phyloP scores from a whole-genome alignment of 2,329 filamentous ascomycete genomes.

The Nectriaceae sp. region DNA sequence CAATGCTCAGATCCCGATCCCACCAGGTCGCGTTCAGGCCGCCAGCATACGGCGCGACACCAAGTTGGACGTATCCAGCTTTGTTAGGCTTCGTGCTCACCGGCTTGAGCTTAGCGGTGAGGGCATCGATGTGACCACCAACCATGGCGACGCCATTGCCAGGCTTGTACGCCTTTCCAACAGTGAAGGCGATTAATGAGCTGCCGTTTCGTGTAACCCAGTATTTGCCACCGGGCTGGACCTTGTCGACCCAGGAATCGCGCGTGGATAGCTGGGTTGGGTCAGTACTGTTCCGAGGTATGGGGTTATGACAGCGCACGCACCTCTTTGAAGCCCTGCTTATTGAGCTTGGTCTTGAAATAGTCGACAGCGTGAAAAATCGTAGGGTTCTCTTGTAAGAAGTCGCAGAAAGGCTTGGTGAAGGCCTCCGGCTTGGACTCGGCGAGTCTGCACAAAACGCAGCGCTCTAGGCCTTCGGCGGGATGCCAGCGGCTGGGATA shows the following conservation, averaged over 20 bases:
- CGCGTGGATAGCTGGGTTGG: constrained; percentile 69
- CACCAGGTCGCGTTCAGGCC: constrained; percentile 90
- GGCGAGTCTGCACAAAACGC: constrained; percentile 40
- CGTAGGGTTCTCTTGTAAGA: constrained; percentile 87
- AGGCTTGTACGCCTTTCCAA: constrained; percentile 77
- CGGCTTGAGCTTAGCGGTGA: constrained; percentile 90
- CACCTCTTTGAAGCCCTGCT: constrained; percentile 73
- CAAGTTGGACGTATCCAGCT: constrained; percentile 85
- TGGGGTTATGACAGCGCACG: constrained; percentile 16
- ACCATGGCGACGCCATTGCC: constrained; percentile 89
- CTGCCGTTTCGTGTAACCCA: constrained; percentile 84
- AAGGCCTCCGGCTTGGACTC: constrained; percentile 62
- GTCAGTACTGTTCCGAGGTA: constrained; percentile 12
- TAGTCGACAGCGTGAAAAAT: constrained; percentile 87
- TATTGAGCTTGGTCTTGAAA: constrained; percentile 71
- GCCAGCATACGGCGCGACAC: constrained; percentile 90
- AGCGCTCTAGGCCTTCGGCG: constrained; percentile 29
- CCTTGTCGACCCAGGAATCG: constrained; percentile 71
- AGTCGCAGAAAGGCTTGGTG: constrained; percentile 82
- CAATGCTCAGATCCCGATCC: constrained; percentile 92
- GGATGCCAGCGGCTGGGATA: constrained; percentile 35
- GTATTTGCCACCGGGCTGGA: constrained; percentile 84
- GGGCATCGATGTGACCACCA: constrained; percentile 88
- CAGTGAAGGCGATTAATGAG: constrained; percentile 80
- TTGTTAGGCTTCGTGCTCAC: constrained; percentile 82